A percentile compares a stretch with the other conserved stretches of the same genome.
Evolutionary conservation across 495 filamentous ascomycete genomes (phyloP).

Genomic region (Hypoxylon trugodes): DNA sequence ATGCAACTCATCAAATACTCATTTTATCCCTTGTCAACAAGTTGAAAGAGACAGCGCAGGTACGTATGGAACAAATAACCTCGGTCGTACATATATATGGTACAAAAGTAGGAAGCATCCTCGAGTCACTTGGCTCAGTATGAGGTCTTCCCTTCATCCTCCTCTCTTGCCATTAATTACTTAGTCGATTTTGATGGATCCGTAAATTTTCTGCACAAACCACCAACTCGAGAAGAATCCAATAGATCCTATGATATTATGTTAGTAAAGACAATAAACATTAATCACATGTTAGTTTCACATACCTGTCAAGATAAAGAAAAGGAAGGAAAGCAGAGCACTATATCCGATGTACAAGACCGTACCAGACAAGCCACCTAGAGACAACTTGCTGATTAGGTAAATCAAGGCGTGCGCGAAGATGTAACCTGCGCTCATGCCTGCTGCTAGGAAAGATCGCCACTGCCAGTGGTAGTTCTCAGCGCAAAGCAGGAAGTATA

Average conservation of each 20-base stretch:
- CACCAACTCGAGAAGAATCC: slow-evolving; percentile 94
- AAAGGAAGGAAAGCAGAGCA: slow-evolving; percentile 84
- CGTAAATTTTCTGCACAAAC: slow-evolving; percentile 92
- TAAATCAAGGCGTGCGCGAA: slow-evolving; percentile 89
- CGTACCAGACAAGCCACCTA: slow-evolving; percentile 83
- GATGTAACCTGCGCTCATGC: slow-evolving; percentile 87
- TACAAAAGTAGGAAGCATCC: slow-evolving; percentile 15
- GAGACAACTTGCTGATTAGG: slow-evolving; percentile 83
- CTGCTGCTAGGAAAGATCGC: slow-evolving; percentile 88
- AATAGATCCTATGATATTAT: slow-evolving; percentile 74
- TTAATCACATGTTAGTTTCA: background rate
- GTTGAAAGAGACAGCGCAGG: slow-evolving; percentile 6
- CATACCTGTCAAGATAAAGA: slow-evolving; percentile 92
- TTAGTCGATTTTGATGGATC: slow-evolving; percentile 95
- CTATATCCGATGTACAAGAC: slow-evolving; percentile 96
- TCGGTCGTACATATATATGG: slow-evolving; percentile 35
- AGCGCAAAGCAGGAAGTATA: slow-evolving; percentile 93
- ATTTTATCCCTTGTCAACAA: background rate
- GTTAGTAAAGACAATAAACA: slow-evolving; percentile 9
- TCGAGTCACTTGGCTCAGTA: background rate
- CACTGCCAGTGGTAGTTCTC: slow-evolving; percentile 99
- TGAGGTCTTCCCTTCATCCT: background rate
- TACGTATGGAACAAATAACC: slow-evolving; percentile 12
- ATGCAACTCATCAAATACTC: slow-evolving; percentile 24
- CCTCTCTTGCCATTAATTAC: background rate